Base-by-base conservation (phyloP, 768 basidiomycete genomes). In the Leccinum sublutescens region DNA sequence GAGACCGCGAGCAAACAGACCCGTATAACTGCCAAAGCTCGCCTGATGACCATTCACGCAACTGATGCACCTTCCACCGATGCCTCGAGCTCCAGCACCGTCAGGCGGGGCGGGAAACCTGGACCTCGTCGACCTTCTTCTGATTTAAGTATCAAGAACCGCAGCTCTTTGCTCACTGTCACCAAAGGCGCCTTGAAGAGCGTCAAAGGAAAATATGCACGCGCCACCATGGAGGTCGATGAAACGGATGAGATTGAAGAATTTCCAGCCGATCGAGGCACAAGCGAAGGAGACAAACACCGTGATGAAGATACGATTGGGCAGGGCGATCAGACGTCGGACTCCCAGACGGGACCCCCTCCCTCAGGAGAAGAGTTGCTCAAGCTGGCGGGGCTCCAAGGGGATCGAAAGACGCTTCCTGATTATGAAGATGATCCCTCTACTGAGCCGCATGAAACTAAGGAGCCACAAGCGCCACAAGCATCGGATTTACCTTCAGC, bases 351-450 rank as follows among this genome's bases (percentile, higher is more conserved):
- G 19, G 58, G 33, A 14, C 51, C 54, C 29, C 71, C 69, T 59
- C 78, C 77, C 1, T 75, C 80, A 11, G 76, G 69, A 27, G 68
- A 65, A 14, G 82, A 87, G 60, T 69, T 87, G 29, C 71, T 86
- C 45, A 64, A 77, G 56, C 61, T 83, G 49, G 85, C 83, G 15
- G 85, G 85, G 15, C 64, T 81, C 19, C 70, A 79, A 52, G 60
- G 70, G 31, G 76, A 70, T 31, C 77, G 69, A 1, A 76, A 79
- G 25, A 68, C 61, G 0, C 78, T 89, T 25, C 75, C 82, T 8
- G 85, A 86, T 62, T 88, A 83, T 62, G 84, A 86, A 50, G 85
- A 84, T n/a, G 78, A 77, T 48, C 45, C 60, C 5, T 56, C 62
- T 52, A 55, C 64, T 14, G 67, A 69, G 31, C 38, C 50, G 7